Conservation (phyloP, 1,284 basidiomycete genomes). For the Sanghuangporus weigelae region DNA sequence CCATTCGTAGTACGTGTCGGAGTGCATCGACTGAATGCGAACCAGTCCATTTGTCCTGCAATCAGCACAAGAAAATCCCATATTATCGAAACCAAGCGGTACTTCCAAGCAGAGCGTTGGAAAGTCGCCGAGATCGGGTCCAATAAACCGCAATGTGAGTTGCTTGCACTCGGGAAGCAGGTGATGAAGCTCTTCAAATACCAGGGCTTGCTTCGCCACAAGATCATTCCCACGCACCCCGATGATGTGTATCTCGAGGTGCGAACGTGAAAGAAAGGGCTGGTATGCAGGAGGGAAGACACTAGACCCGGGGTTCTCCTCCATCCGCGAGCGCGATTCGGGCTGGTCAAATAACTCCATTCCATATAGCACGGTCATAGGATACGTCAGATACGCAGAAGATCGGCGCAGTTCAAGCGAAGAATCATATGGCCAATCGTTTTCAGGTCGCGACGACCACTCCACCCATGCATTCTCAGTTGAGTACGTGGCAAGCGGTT, state of each 20-base stretch:
- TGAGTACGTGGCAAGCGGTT: background rate
- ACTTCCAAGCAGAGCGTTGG: background rate
- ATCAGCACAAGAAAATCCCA: background rate
- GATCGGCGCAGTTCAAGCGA: background rate
- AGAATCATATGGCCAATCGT: background rate
- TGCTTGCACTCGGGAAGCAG: background rate
- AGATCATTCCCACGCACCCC: background rate
- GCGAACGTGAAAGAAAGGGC: background rate
- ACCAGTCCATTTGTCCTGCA: background rate
- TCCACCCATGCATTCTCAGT: background rate
- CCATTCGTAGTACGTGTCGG: constrained; percentile 1
- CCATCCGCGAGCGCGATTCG: background rate
- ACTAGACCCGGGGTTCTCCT: background rate
- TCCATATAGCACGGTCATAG: background rate
- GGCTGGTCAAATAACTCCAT: background rate
- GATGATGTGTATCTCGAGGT: constrained; percentile 2
- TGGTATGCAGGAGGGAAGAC: background rate
- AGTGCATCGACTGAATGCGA: background rate
- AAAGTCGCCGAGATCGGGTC: background rate
- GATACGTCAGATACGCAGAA: background rate
- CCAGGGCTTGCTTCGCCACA: background rate
- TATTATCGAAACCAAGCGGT: background rate
- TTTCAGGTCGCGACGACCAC: background rate
- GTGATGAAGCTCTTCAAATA: constrained; percentile 3
- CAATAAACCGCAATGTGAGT: background rate